Conservation (phyloP, 257 asterid genomes). For the Ajuga chamaepitys region DNA sequence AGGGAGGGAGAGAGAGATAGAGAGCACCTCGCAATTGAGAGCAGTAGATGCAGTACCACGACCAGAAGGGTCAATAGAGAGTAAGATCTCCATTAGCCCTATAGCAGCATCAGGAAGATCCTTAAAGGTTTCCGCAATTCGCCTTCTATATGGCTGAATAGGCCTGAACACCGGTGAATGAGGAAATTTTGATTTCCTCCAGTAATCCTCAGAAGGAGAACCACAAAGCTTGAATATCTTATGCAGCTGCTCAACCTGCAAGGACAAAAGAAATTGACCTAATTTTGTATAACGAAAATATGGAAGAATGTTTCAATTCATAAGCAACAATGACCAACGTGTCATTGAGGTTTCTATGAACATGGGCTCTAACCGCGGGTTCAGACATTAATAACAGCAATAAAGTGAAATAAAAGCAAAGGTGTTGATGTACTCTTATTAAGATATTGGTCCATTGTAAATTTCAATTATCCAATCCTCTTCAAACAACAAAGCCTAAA, state of each 20-base stretch:
- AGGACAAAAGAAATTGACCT: background rate
- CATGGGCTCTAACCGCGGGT: no score
- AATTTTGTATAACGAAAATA: background rate
- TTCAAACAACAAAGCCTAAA: no score
- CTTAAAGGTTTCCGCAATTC: constrained; percentile 60
- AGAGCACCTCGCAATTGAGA: constrained; percentile 58
- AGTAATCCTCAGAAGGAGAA: constrained; percentile 85
- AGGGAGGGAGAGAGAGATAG: constrained; percentile 4
- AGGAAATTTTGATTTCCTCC: constrained; percentile 64
- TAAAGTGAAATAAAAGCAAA: no score
- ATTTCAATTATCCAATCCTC: no score
- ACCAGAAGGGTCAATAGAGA: constrained; percentile 66
- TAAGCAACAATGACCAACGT: background rate
- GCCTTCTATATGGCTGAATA: constrained; percentile 54
- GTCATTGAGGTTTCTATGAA: background rate
- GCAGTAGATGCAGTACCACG: constrained; percentile 73
- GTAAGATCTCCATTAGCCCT: constrained; percentile 64
- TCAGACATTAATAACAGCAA: no score
- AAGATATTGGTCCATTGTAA: no score
- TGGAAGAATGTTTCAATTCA: background rate
- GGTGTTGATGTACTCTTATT: no score
- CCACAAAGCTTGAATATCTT: constrained; percentile 90
- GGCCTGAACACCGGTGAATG: constrained; percentile 70
- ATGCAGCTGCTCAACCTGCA: constrained; percentile 88
- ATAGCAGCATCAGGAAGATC: constrained; percentile 62